These are phyloP conservation scores for Russula griseocarnosa DNA, from an alignment of 768 basidiomycete genomes.

Conservation along the genomic window DNA sequence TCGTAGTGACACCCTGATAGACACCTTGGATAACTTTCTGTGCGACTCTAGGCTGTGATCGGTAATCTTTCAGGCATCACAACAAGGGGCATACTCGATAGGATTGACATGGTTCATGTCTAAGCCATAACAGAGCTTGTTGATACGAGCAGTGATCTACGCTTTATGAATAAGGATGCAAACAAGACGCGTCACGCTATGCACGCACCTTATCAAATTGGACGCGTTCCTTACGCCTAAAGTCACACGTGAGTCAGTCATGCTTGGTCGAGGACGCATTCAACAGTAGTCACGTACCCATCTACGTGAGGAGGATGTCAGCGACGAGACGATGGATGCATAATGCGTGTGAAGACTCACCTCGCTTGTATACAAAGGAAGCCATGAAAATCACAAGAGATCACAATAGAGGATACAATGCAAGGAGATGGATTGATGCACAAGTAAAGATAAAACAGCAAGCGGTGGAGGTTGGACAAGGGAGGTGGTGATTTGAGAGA, in stretches of 20 bases:
- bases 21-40: constrained; percentile 93
- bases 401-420: neutral
- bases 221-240: constrained; percentile 83
- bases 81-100: constrained; percentile 61
- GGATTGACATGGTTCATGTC: constrained; percentile 90
- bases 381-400: constrained; percentile 10
- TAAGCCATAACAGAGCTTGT: constrained; percentile 93
- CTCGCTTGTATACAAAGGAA: constrained; percentile 57
- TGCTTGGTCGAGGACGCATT: constrained; percentile 28
- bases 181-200: constrained; percentile 5
- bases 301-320: constrained; percentile 36
- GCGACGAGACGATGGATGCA: constrained; percentile 10
- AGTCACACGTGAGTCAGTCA: constrained; percentile 24
- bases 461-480: constrained; percentile 8
- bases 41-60: constrained; percentile 52
- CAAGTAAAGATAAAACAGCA: neutral
- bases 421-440: neutral
- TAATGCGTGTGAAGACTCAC: constrained; percentile 35
- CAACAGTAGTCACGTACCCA: constrained; percentile 42
- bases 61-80: neutral
- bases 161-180: constrained; percentile 3
- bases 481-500: neutral
- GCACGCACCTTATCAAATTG: constrained; percentile 83
- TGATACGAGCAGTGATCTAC: constrained; percentile 82
- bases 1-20: constrained; percentile 93